Conservation (phyloP, 1,139 yeast genomes). For the Suhomyces guaymorum region DNA sequence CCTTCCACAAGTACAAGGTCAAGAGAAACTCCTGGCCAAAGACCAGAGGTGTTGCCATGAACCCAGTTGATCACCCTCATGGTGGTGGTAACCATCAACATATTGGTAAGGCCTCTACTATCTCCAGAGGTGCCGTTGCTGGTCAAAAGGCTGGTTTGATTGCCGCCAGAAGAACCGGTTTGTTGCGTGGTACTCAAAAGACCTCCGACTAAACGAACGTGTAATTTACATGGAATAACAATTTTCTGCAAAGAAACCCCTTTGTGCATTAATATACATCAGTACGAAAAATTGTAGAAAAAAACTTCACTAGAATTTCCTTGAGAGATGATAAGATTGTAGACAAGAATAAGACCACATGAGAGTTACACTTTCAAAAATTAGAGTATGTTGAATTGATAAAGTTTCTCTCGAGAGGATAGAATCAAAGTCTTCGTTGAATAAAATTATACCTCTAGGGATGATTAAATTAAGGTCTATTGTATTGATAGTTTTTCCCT, state of each 20-base stretch:
- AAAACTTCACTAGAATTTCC: no score
- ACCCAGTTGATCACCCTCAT: conserved; percentile 99
- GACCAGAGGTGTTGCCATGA: conserved; percentile 99
- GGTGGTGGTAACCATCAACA: conserved; percentile 99
- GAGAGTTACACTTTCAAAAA: no score
- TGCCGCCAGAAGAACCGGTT: conserved; percentile 99
- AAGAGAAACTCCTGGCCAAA: conserved; percentile 99
- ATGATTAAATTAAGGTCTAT: no score
- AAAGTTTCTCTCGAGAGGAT: no score
- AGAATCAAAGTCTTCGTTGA: no score
- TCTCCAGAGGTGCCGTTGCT: conserved; percentile 99
- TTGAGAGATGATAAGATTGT: no score
- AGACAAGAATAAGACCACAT: no score
- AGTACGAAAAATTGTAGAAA: conserved; percentile 5
- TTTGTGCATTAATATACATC: conserved; percentile 17
- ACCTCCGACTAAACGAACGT: conserved; percentile 60
- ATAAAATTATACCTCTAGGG: no score
- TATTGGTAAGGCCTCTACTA: conserved; percentile 99
- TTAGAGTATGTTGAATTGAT: no score
- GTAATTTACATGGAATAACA: conserved; percentile 9
- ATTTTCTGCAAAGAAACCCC: conserved; percentile 8
- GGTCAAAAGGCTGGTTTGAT: conserved; percentile 99
- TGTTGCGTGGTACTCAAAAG: conserved; percentile 99
- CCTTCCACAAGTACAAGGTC: conserved; percentile 98
- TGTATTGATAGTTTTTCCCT: no score